Evolutionary conservation across 1,284 basidiomycete species (phyloP).

Genomic region (Tausonia pullulans): DNA sequence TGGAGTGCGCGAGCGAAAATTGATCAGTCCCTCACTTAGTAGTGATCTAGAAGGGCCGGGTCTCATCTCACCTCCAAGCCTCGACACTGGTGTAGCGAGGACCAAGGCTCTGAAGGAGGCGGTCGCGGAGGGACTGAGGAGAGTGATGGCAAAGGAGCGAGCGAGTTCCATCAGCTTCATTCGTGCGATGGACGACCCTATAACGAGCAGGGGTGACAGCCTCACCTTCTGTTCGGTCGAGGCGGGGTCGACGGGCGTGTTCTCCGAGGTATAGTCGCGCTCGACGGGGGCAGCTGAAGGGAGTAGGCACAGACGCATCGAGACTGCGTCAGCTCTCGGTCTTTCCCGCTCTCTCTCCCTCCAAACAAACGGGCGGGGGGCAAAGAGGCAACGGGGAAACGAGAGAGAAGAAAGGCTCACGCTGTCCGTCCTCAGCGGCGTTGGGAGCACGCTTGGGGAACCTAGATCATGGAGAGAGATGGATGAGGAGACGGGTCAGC

Average conservation of each 20-base stretch:
- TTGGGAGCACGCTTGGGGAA: neutral
- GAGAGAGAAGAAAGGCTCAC: neutral
- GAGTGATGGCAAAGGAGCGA: neutral
- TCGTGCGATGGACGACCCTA: neutral
- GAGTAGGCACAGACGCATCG: neutral
- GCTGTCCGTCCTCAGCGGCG: neutral
- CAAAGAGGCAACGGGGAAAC: neutral
- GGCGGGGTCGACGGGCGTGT: neutral
- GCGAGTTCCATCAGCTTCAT: neutral
- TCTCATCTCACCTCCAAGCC: conserved; percentile 30
- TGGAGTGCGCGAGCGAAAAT: conserved; percentile 44
- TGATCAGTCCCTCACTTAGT: conserved; percentile 41
- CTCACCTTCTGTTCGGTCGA: conserved; percentile 3
- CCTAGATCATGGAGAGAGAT: neutral
- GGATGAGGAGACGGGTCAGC: neutral
- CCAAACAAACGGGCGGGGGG: neutral
- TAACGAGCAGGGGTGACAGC: neutral
- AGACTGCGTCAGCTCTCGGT: neutral
- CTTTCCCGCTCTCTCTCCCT: neutral
- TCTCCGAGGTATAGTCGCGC: neutral
- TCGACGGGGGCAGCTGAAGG: neutral
- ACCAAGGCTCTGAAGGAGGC: conserved; percentile 28
- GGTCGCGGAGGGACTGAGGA: conserved; percentile 30
- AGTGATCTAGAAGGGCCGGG: conserved; percentile 34
- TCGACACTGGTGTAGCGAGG: conserved; percentile 34